phyloP scores from a whole-genome alignment of 208 protist species.

The Leishmania braziliensis region DNA sequence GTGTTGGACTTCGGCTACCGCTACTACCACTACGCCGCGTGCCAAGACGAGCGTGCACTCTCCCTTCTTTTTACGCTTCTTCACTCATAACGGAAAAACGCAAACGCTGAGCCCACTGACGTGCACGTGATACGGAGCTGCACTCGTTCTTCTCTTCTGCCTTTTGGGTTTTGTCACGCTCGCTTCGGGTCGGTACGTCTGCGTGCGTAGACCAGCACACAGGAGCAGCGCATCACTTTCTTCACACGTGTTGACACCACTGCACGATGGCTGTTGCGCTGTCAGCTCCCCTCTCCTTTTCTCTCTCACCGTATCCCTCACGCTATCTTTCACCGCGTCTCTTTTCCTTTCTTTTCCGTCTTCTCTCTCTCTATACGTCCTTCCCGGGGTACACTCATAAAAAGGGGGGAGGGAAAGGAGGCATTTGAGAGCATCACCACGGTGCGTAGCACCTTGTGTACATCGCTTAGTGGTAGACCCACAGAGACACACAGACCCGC shows the following conservation, averaged over 20 bases:
- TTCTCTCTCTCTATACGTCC: not conserved
- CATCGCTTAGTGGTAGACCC: not conserved
- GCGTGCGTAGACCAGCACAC: not conserved
- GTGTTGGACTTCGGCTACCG: not conserved
- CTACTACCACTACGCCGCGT: not conserved
- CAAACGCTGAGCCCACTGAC: not conserved
- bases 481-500: not conserved
- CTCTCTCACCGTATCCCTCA: not conserved
- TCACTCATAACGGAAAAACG: not conserved
- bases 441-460: not conserved
- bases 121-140: not conserved
- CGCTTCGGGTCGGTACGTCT: not conserved
- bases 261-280: not conserved
- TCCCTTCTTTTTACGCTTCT: not conserved
- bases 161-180: not conserved
- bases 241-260: not conserved
- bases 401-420: not conserved
- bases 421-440: not conserved
- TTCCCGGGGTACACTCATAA: not conserved
- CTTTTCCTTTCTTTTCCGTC: not conserved
- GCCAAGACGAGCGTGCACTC: not conserved
- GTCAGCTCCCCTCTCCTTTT: not conserved
- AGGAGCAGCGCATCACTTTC: not conserved
- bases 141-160: not conserved
- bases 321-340: not conserved